Conservation (phyloP, 768 basidiomycete species). For the Xerocomellus dryophilus region DNA sequence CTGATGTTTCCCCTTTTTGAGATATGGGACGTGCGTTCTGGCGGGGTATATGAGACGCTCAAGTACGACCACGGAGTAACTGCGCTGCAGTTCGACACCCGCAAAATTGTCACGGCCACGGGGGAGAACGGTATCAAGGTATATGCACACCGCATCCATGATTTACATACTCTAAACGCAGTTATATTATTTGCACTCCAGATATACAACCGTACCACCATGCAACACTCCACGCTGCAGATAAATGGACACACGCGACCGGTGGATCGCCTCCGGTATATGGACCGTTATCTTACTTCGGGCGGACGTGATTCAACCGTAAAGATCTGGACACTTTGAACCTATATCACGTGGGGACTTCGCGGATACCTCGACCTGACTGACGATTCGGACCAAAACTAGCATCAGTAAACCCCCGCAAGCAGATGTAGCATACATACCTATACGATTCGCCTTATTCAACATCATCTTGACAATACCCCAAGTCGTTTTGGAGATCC, state of each 20-base stretch:
- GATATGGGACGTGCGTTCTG: slow-evolving; percentile 97
- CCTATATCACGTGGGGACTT: slow-evolving; percentile 2
- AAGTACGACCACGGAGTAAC: slow-evolving; percentile 90
- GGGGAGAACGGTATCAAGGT: slow-evolving; percentile 95
- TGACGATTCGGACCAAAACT: slow-evolving; percentile 15
- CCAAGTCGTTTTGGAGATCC: neutral
- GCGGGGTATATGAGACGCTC: slow-evolving; percentile 83
- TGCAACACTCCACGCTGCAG: slow-evolving; percentile 77
- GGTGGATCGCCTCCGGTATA: slow-evolving; percentile 85
- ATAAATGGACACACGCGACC: slow-evolving; percentile 95
- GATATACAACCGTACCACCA: slow-evolving; percentile 94
- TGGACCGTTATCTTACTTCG: slow-evolving; percentile 91
- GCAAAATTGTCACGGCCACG: slow-evolving; percentile 88
- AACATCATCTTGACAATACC: neutral
- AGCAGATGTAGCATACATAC: slow-evolving; percentile 29
- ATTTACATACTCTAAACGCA: neutral
- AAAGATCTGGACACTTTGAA: slow-evolving; percentile 91
- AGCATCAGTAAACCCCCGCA: slow-evolving; percentile 19
- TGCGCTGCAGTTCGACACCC: slow-evolving; percentile 87
- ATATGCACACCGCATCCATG: slow-evolving; percentile 7
- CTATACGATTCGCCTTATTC: slow-evolving; percentile 12
- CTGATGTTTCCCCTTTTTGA: slow-evolving; percentile 29
- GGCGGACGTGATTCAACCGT: slow-evolving; percentile 84
- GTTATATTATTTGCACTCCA: slow-evolving; percentile 28
- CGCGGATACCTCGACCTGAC: slow-evolving; percentile 14